phyloP scores from a whole-genome alignment of 192 early-diverging fungal species.

The Thoreauomyces humboldtii region DNA sequence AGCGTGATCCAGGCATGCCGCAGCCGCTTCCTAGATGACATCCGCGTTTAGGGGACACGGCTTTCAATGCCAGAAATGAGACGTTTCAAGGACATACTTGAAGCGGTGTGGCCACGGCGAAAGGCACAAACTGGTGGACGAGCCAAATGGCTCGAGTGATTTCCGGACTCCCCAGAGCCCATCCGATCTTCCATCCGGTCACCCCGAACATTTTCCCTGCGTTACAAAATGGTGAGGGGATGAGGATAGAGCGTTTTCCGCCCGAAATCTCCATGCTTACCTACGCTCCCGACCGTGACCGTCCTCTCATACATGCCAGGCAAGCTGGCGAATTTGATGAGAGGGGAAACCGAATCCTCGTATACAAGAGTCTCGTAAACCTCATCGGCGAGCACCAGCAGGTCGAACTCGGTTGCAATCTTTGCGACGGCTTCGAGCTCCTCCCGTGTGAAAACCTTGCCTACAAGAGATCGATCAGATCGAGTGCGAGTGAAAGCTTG shows the following conservation, averaged over 20 bases:
- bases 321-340: slow-evolving; percentile 72
- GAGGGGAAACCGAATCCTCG: slow-evolving; percentile 43
- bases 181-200: slow-evolving; percentile 97
- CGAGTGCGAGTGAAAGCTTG: background rate
- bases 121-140: slow-evolving; percentile 87
- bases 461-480: slow-evolving; percentile 39
- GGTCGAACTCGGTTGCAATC: slow-evolving; percentile 75
- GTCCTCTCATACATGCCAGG: slow-evolving; percentile 89
- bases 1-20: slow-evolving; percentile 69
- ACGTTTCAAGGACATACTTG: too few relatives aligned
- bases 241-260: background rate
- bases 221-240: slow-evolving; percentile 64
- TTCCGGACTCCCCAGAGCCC: slow-evolving; percentile 75
- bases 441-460: slow-evolving; percentile 75
- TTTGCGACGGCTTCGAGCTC: slow-evolving; percentile 74
- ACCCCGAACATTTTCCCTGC: slow-evolving; percentile 94
- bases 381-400: slow-evolving; percentile 89
- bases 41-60: too few relatives aligned
- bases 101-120: slow-evolving; percentile 84
- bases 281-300: slow-evolving; percentile 87
- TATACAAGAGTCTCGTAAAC: slow-evolving; percentile 92
- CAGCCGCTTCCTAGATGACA: slow-evolving; percentile 68
- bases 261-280: slow-evolving; percentile 23
- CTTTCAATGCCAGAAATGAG: too few relatives aligned
- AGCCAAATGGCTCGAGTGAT: slow-evolving; percentile 73